A percentile compares a stretch with the other conserved stretches of the same genome.
Evolutionary conservation across 2,329 filamentous ascomycete genomes (phyloP).

Genomic region (Cercospora sojina): DNA sequence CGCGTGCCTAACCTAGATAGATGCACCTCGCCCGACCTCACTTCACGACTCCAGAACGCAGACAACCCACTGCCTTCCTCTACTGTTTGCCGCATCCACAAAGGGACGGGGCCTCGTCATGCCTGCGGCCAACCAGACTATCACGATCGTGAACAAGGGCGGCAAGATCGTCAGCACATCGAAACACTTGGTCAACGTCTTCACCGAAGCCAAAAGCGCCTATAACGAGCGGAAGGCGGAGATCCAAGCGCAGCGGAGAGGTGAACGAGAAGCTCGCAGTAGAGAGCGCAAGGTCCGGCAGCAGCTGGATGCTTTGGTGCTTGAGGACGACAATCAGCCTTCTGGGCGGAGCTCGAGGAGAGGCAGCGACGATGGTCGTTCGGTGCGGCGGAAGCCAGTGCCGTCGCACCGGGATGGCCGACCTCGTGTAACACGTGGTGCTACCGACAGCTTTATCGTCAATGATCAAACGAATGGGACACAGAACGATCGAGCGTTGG

Average conservation of each 20-base stretch:
- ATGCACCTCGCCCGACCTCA: not conserved
- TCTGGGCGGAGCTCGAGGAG: slow-evolving; percentile 30
- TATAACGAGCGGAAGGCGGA: slow-evolving; percentile 87
- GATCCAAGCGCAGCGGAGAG: slow-evolving; percentile 68
- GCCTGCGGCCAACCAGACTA: slow-evolving; percentile 61
- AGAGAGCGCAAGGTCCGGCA: slow-evolving; percentile 59
- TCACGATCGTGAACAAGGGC: slow-evolving; percentile 87
- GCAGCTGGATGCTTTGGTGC: slow-evolving; percentile 51
- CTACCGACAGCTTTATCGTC: slow-evolving; percentile 48
- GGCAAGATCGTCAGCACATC: slow-evolving; percentile 89
- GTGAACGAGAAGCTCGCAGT: slow-evolving; percentile 46
- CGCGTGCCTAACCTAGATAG: not conserved
- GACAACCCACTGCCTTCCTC: not conserved
- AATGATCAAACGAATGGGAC: slow-evolving; percentile 35
- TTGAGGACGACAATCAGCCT: slow-evolving; percentile 47
- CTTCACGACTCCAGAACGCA: not conserved
- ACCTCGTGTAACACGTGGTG: slow-evolving; percentile 46
- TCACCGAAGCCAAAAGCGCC: slow-evolving; percentile 85
- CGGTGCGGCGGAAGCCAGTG: slow-evolving; percentile 30
- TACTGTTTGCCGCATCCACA: not conserved
- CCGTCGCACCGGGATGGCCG: slow-evolving; percentile 24
- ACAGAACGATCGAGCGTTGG: not conserved
- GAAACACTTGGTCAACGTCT: slow-evolving; percentile 84
- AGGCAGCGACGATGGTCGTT: slow-evolving; percentile 29
- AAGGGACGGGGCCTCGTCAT: slow-evolving; percentile 3